A percentile compares a stretch with the other conserved stretches of the same genome.
phyloP scores from a whole-genome alignment of 2,329 filamentous ascomycete genomes.

The Cercospora beticola region DNA sequence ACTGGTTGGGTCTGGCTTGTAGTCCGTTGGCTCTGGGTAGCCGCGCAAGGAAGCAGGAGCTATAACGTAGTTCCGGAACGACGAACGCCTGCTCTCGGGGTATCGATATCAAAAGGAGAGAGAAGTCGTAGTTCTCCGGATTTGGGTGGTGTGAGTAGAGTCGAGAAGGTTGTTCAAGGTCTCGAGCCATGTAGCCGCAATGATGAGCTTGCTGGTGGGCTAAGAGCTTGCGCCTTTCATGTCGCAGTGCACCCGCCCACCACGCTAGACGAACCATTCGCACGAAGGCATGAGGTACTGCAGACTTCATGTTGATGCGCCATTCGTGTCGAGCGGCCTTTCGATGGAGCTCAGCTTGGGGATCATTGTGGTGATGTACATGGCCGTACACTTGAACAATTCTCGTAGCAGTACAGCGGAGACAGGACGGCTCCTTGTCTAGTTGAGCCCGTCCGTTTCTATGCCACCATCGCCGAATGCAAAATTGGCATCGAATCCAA shows the following conservation, averaged over 20 bases:
- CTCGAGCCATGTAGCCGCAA: neutral
- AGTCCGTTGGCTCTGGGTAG: neutral
- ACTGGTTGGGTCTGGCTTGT: neutral
- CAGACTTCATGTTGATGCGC: neutral
- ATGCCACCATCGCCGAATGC: slow-evolving; percentile 36
- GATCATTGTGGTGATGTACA: neutral
- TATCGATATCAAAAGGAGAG: slow-evolving; percentile 15
- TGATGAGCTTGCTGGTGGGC: neutral
- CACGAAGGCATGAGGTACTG: slow-evolving; percentile 1
- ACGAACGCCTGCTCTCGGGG: slow-evolving; percentile 16
- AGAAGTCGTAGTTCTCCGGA: slow-evolving; percentile 1
- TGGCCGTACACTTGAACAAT: neutral
- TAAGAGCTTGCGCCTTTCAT: neutral
- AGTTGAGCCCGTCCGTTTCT: slow-evolving; percentile 26
- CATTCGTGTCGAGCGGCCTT: neutral
- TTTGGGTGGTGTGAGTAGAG: neutral
- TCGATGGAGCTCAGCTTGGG: neutral
- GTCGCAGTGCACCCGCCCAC: neutral
- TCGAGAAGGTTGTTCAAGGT: neutral
- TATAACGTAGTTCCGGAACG: neutral
- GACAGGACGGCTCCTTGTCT: neutral
- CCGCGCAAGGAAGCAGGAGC: neutral
- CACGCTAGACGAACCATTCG: neutral
- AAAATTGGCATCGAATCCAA: slow-evolving; percentile 41
- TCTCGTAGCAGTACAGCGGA: neutral